Evolutionary conservation across 768 basidiomycete species (phyloP), one percentile per base, ranked within the genome.

Genomic region (Trametes gibbosa): DNA sequence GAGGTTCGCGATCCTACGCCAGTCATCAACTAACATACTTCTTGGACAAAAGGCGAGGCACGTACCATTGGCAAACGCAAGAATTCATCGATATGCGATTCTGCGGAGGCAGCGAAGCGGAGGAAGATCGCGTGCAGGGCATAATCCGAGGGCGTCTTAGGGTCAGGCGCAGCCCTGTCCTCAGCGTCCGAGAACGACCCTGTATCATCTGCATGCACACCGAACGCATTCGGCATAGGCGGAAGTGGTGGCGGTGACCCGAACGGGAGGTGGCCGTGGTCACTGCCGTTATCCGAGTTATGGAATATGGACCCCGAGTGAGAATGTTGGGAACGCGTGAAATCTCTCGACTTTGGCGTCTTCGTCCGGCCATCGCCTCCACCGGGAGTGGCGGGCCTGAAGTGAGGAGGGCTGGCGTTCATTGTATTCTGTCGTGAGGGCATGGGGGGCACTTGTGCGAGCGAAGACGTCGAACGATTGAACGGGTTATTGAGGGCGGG

Each of bases 121-220:
- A 92, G 90, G 70, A 95, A 94, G 6, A 95, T 82, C 0, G 92
- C 90, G 68, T 92, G 90, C 13, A 95, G 75, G 1, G 94, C 94
- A 65, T 89, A 95, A 66, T 95, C 94, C 0, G 88, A 86, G 1
- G 94, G 92, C 12, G 89, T 92, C 68, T 85, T 89, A 0, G 89
- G 88, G 49, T 89, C 87, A 66, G 83, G 79, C 21, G 81, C 74
- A 47, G 87, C 78, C 66, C 84, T 84, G 65, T 89, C 88, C 13
- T 89, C 89, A 43, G 85, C 82, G 27, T 84, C 80, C 14, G 85
- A 84, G 3, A 76, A 66, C 17, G 70, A 66, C 0, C 76, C 74
- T 2, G 59, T 21, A 27, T 73, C 74, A 55, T 81, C 81, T 27
- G 80, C 67, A 21, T 73, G 63, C 65, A 58, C 67, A 2, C 82